Evolutionary conservation across 805 yeast species (phyloP), one percentile per base, ranked within the genome.

Genomic region (Spathaspora girioi): DNA sequence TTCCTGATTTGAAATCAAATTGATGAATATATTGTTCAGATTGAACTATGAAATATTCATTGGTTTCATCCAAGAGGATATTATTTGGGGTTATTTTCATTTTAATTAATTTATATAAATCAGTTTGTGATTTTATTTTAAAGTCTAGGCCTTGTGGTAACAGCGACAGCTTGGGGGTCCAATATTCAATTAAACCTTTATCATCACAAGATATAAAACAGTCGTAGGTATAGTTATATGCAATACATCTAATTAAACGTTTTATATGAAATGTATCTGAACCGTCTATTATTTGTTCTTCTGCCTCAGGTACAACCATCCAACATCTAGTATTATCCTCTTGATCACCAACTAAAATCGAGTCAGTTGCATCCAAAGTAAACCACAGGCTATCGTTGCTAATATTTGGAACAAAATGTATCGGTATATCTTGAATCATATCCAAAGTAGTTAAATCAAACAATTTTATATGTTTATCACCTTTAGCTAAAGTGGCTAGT

Each of bases 81-180:
- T 55, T 32, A 5, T 57, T 40, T 2, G 67, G 65, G 1, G 50
- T 43, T 1, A 67, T 51, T 50, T 71, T 72, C 19, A 53, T 45
- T 50, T 72, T 74, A 18, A 54, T 59, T 45, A 73, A 56, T 15
- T 67, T 69, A 52, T 70, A 58, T 45, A 64, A 55, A 52, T 73
- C 73, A 0, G 81, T 77, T 42, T 66, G 59, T 31, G 75, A 63
- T 54, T 77, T 76, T 54, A 59, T 56, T 38, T 64, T 62, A 58
- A 73, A 77, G 15, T 45, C 29, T 15, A 59, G 50, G 14, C 14
- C 48, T 15, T 7, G 48, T 12, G 58, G 61, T 5, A 50, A 40
- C 12, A 46, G 45, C 51, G 38, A 41, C 17, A 38, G 17, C 3
- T 46, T 47, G 2, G 60, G 56, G 7, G 38, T 40, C 67, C 67